Evolutionary conservation across 495 filamentous ascomycete species (phyloP).

Genomic region (Polyplosphaeria fusca): DNA sequence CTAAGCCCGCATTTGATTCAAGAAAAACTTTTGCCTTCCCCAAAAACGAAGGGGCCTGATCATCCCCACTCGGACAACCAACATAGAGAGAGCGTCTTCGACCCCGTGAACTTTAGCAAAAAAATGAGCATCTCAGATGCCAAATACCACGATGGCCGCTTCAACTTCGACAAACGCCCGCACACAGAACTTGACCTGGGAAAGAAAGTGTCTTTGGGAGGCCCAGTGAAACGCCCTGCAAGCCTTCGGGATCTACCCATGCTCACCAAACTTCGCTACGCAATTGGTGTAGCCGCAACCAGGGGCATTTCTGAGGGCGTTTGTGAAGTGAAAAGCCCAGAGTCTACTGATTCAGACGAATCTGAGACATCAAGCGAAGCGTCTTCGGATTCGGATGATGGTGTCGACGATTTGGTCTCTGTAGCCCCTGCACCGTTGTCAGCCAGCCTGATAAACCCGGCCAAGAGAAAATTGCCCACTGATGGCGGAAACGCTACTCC

Average conservation of each 20-base stretch:
- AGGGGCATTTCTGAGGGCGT: neutral
- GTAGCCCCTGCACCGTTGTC: constrained; percentile 1
- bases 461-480: constrained; percentile 25
- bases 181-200: neutral
- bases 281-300: constrained; percentile 11
- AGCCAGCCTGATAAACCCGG: constrained; percentile 4
- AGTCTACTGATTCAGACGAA: constrained; percentile 9
- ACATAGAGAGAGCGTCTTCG: constrained; percentile 46
- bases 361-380: constrained; percentile 18
- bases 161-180: constrained; percentile 41
- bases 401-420: constrained; percentile 7
- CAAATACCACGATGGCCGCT: constrained; percentile 53
- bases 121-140: constrained; percentile 48
- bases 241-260: constrained; percentile 14
- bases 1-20: constrained; percentile 51
- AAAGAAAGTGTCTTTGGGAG: neutral
- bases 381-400: constrained; percentile 12
- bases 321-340: neutral
- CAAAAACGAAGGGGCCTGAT: constrained; percentile 1
- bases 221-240: neutral
- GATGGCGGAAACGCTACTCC: constrained; percentile 32
- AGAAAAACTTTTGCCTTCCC: constrained; percentile 46
- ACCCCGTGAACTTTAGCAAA: constrained; percentile 48
- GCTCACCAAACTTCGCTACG: constrained; percentile 21
- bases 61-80: constrained; percentile 23